Conservation (phyloP, 768 basidiomycete species). For the Omphalotus guepiniiformis region DNA sequence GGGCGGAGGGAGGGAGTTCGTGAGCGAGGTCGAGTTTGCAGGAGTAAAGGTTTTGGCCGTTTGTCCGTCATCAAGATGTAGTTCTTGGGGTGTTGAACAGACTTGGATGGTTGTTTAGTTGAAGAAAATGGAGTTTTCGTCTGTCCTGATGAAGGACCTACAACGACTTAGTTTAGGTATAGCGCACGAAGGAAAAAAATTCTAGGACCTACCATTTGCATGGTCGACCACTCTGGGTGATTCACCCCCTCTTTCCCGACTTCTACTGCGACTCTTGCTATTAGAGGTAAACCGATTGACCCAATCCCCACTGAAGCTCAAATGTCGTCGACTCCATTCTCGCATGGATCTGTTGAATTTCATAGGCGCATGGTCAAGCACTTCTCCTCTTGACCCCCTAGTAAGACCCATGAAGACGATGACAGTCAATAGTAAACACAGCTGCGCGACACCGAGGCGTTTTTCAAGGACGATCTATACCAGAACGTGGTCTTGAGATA, state of each 20-base stretch:
- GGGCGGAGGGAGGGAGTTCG: slow-evolving; percentile 27
- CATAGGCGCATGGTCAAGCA: slow-evolving; percentile 11
- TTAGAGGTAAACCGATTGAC: slow-evolving; percentile 27
- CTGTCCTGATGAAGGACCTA: neutral
- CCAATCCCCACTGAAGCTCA: slow-evolving; percentile 56
- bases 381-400: slow-evolving; percentile 53
- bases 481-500: neutral
- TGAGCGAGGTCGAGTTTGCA: slow-evolving; percentile 17
- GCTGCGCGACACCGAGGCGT: slow-evolving; percentile 82
- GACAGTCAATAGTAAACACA: slow-evolving; percentile 77
- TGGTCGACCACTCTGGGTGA: neutral
- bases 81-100: slow-evolving; percentile 2
- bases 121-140: neutral
- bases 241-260: neutral
- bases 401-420: slow-evolving; percentile 86
- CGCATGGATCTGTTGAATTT: slow-evolving; percentile 30
- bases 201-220: neutral
- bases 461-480: slow-evolving; percentile 81
- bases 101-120: neutral
- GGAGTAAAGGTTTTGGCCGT: slow-evolving; percentile 9
- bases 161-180: neutral
- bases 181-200: neutral
- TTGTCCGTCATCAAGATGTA: neutral
- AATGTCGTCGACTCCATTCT: slow-evolving; percentile 53
- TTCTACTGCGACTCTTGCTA: neutral